Base-by-base conservation (phyloP, 2,329 filamentous ascomycete genomes). In the Pyrenochaeta sp. region DNA sequence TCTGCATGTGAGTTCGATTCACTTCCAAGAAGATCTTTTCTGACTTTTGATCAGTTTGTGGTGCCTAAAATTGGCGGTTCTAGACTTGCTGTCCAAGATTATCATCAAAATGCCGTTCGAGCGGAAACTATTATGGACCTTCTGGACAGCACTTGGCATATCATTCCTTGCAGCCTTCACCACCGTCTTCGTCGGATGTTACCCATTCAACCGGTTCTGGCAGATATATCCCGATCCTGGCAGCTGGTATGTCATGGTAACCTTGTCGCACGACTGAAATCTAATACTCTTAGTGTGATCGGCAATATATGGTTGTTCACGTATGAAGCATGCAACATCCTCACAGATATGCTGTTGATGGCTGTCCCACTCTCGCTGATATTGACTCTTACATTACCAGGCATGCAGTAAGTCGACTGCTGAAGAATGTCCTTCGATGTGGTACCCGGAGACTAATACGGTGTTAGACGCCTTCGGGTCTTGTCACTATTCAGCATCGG, bases 261-360 rank as follows among this genome's bases (percentile, higher is more conserved):
- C n/a, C n/a, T n/a, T n/a, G n/a, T n/a, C n/a, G n/a, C n/a, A n/a
- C n/a, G n/a, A 34, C 2, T 23, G 6, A 10, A 22, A 27, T 18
- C 45, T 57, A 22, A 57, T 18, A 6, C 8, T 9, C 3, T 3
- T 24, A 57, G 53, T 35, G 54, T 58, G n/a, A 35, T 53, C 19
- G 55, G 51, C 7, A 48, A 53, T n/a, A n/a, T 46, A 1, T 58
- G 55, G 55, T 46, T 58, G n/a, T 49, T 49, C 21, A 53, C 52
- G 1, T 58, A 58, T 22, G 55, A 58, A 18, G 29, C 39, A n/a
- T 43, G 55, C 38, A 58, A 58, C 26, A 55, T 58, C 11, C 8
- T 50, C 3, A 55, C 55, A 15, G 55, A 58, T 17, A 11, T 53
- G 21, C 35, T 58, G 22, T 47, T 58, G 10, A 58, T 58, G 51